Evolutionary conservation across 2,329 filamentous ascomycete genomes (phyloP).

Genomic region (Geosmithia putterillii): DNA sequence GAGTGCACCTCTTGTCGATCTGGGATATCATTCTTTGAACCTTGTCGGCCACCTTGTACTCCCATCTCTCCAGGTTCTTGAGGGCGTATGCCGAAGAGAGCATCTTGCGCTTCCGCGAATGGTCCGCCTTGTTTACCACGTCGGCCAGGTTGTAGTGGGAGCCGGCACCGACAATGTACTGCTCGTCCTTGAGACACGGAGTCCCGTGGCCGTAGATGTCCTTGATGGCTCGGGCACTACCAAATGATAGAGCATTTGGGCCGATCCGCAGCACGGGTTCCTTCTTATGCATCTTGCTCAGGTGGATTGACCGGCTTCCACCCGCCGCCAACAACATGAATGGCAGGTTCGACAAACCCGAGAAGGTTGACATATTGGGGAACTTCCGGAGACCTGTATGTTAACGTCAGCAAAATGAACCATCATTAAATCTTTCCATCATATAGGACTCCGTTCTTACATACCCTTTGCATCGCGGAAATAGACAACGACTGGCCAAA

Average conservation of each 20-base stretch:
- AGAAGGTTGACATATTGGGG: slow-evolving; percentile 26
- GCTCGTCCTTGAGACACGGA: slow-evolving; percentile 33
- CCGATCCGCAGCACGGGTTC: slow-evolving; percentile 16
- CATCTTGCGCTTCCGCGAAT: slow-evolving; percentile 36
- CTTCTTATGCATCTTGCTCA: slow-evolving; percentile 30
- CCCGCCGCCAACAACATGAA: slow-evolving; percentile 31
- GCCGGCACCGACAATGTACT: slow-evolving; percentile 31
- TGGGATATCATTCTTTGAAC: neutral
- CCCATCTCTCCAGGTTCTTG: slow-evolving; percentile 2
- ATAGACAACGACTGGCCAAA: no score
- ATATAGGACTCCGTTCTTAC: no score
- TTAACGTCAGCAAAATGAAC: no score
- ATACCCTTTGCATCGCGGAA: no score
- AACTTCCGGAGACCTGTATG: slow-evolving; percentile 29
- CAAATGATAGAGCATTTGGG: slow-evolving; percentile 13
- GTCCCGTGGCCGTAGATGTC: slow-evolving; percentile 32
- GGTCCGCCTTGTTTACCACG: slow-evolving; percentile 36
- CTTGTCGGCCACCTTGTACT: slow-evolving; percentile 2
- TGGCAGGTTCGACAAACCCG: slow-evolving; percentile 30
- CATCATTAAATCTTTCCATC: no score
- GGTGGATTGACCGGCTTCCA: slow-evolving; percentile 27
- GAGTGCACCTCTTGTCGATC: neutral
- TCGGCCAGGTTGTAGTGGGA: slow-evolving; percentile 39
- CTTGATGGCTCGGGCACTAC: slow-evolving; percentile 10
- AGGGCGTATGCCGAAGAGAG: slow-evolving; percentile 25